A percentile compares a stretch with the other conserved stretches of the same genome.
Evolutionary conservation across 163 green algal species (phyloP).

Genomic region (Chlamydomonas reinhardtii): DNA sequence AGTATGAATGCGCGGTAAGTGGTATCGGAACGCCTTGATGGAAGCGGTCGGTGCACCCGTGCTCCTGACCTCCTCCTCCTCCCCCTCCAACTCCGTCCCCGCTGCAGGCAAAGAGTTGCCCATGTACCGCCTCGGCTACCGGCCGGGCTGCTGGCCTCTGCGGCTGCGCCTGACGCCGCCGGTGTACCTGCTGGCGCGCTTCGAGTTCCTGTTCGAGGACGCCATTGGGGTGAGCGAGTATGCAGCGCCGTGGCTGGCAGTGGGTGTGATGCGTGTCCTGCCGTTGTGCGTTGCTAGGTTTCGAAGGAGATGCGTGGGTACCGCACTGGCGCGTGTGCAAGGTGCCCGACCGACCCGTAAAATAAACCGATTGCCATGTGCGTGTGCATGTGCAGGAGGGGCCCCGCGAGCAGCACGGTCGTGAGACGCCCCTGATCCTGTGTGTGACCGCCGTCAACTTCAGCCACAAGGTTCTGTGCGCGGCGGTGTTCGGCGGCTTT

Average conservation of each 20-base stretch:
- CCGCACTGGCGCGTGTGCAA: too few relatives aligned
- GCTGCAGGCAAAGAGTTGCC: slow-evolving; percentile 23
- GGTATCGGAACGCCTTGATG: too few relatives aligned
- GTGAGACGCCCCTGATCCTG: slow-evolving; percentile 22
- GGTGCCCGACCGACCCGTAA: too few relatives aligned
- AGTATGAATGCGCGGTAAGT: too few relatives aligned
- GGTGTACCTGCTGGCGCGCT: slow-evolving; percentile 26
- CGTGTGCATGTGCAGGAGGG: slow-evolving; percentile 42
- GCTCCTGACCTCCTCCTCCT: too few relatives aligned
- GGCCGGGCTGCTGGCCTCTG: slow-evolving; percentile 23
- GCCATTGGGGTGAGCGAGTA: slow-evolving; percentile 6
- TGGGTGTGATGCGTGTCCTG: too few relatives aligned
- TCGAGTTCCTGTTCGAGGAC: slow-evolving; percentile 51
- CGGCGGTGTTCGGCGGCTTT: slow-evolving; percentile 6
- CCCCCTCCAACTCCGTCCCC: too few relatives aligned
- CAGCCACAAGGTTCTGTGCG: slow-evolving; percentile 11
- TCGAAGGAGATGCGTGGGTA: too few relatives aligned
- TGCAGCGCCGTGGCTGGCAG: too few relatives aligned
- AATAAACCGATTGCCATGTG: too few relatives aligned
- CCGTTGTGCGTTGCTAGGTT: too few relatives aligned
- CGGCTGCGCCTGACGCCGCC: slow-evolving; percentile 11
- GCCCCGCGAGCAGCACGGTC: background rate
- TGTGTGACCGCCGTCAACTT: slow-evolving; percentile 13
- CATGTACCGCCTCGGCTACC: slow-evolving; percentile 15
- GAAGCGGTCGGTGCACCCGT: too few relatives aligned